These are phyloP conservation scores for Fusarium chaquense DNA, from an alignment of 2,329 filamentous ascomycete genomes.

Conservation along the genomic window DNA sequence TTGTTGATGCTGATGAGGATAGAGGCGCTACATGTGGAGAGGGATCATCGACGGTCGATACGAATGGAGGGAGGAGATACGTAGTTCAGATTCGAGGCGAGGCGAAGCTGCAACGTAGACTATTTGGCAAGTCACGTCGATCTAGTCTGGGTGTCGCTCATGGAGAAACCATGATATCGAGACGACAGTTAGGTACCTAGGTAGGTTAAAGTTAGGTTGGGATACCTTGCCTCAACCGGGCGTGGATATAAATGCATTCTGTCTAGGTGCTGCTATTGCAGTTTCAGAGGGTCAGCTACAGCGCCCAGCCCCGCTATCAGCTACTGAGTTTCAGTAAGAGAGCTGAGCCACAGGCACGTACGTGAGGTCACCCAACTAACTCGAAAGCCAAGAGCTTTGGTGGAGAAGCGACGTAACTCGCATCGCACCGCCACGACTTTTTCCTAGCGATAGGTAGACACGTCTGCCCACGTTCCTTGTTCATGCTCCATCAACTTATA, in stretches of 20 bases:
- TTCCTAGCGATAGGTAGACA: conserved; percentile 33
- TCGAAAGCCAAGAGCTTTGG: conserved; percentile 31
- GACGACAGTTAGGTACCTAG: conserved; percentile 24
- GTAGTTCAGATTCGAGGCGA: not conserved
- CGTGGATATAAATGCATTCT: conserved; percentile 5
- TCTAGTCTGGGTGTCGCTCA: conserved; percentile 31
- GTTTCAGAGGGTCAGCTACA: conserved; percentile 34
- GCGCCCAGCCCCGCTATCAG: conserved; percentile 28
- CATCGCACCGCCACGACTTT: conserved; percentile 43
- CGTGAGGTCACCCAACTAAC: conserved; percentile 10
- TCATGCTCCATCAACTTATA: conserved; percentile 42
- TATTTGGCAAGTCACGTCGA: conserved; percentile 25
- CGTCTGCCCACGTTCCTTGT: conserved; percentile 36
- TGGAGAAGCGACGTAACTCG: conserved; percentile 47
- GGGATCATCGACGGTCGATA: conserved; percentile 24
- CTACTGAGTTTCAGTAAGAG: conserved; percentile 9
- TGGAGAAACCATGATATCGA: conserved; percentile 30
- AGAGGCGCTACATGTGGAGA: conserved; percentile 51
- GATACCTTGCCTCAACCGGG: conserved; percentile 14
- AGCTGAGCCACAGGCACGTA: conserved; percentile 44
- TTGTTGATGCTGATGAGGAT: conserved; percentile 41
- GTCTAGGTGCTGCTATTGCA: conserved; percentile 1
- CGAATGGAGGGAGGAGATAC: conserved; percentile 6
- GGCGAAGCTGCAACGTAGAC: conserved; percentile 4
- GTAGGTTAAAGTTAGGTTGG: conserved; percentile 1